Evolutionary conservation across 139 green algal species (phyloP), one percentile per base, ranked within the genome.

Genomic region (Asterochloris erici): DNA sequence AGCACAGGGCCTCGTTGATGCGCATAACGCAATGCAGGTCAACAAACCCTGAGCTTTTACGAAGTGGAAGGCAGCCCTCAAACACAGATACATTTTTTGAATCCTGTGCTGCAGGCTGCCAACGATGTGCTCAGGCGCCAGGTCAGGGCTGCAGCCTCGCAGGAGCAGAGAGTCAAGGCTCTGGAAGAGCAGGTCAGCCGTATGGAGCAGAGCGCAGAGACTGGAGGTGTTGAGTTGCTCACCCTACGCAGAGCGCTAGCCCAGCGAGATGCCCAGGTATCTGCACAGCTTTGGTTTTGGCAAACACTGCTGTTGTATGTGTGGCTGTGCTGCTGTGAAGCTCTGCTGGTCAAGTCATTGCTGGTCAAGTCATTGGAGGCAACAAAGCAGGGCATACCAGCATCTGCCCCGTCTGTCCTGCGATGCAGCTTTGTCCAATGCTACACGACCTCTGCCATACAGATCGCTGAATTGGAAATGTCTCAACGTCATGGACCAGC

Each of bases 251-350:
- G 73, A 9, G 69, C 27, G n/a, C 27, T 82, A 26, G 23, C 73
- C 61, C 78, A 74, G n/a, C 68, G 69, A 26, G 78, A 82, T 17
- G 78, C 63, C 10, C 78, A 82, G 78, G 63, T 82, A n/a, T 68
- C 24, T 17, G 47, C 24, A 21, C 26, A 24, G 19, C 21, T 71
- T 71, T 71, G 66, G 4, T 13, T 12, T 21, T 26, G 21, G 66
- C 66, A 71, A 9, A 4, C 17, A 71, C 21, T 10, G 19, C 66
- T 71, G 66, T 24, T 71, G 17, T 71, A 0, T 61, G 19, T 47
- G n/a, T 61, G 17, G 15, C n/a, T 13, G 19, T 17, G 11, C 62
- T 28, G 70, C 70, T 47, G 70, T 27, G 11, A 29, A 38, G 9
- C 12, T 75, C 10, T 75, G 19, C 64, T 70, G 14, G 64, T 14